Evolutionary conservation across 495 filamentous ascomycete species (phyloP).

Genomic region (Penicillium taxi): DNA sequence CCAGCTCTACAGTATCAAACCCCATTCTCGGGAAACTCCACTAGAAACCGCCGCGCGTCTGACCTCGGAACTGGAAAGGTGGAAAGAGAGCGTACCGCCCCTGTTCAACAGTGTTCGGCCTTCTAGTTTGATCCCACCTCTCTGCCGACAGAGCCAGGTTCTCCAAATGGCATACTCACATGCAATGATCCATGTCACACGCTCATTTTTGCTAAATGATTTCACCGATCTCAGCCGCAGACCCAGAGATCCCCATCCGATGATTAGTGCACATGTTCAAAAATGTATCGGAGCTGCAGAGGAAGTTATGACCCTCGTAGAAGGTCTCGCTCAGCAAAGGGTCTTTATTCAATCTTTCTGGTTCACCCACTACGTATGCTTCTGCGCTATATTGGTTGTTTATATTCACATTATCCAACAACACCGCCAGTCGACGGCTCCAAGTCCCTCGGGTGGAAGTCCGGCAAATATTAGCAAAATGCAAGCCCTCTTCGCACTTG

Average conservation of each 20-base stretch:
- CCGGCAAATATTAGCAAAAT: constrained; percentile 17
- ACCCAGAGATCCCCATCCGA: constrained; percentile 24
- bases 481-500: constrained; percentile 31
- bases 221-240: constrained; percentile 39
- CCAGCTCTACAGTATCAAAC: constrained; percentile 42
- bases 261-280: constrained; percentile 28
- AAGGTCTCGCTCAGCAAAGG: constrained; percentile 31
- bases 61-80: constrained; percentile 27
- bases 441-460: constrained; percentile 15
- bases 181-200: constrained; percentile 47
- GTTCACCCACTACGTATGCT: constrained; percentile 50
- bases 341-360: constrained; percentile 36
- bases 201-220: constrained; percentile 48
- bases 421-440: constrained; percentile 23
- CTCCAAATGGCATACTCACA: constrained; percentile 46
- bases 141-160: constrained; percentile 47
- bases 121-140: constrained; percentile 43
- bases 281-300: constrained; percentile 41
- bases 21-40: constrained; percentile 30
- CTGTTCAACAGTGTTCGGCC: constrained; percentile 39
- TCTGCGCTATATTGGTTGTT: constrained; percentile 46
- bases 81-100: constrained; percentile 37
- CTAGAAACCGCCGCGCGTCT: constrained; percentile 33
- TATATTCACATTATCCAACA: constrained; percentile 51
- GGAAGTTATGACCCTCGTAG: constrained; percentile 31